Base-by-base conservation (phyloP, 352 stramenopile genomes). In the Pythium monospermum region DNA sequence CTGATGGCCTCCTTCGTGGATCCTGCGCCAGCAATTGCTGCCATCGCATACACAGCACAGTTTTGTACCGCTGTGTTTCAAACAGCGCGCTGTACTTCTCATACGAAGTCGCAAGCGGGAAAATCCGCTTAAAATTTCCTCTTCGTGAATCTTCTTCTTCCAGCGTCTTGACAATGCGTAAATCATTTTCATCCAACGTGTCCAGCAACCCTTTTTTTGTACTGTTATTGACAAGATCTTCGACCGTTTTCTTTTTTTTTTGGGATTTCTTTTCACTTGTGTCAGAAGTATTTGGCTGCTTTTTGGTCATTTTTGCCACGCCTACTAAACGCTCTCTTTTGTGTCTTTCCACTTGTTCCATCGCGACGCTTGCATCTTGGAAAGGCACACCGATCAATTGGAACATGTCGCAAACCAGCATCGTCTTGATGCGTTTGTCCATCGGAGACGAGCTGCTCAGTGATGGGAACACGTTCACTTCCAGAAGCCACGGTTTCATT, bases 401-500 rank as follows among this genome's bases (percentile, higher is more conserved):
- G 49, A 94, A 90, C 13, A 88, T 68, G 46, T 96, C 86, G 41
- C 83, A 82, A n/a, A 96, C 58, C 0, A 96, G 72, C 4, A 83
- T 73, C n/a, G 79, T 87, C 61, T 96, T 96, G 64, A 96, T 93
- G 28, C 71, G 78, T 40, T 91, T 91, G 61, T 96, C 86, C 66
- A 96, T 83, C 4, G 78, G 75, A 1, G 75, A 91, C 7, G 69
- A 87, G 38, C 83, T 90, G 48, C 75, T 95, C 8, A 97, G 73
- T 5, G 82, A 92, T 27, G 89, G 89, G 19, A 89, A 92, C 12
- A 96, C 76, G 49, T 97, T 97, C 21, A 97, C 86, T 50, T 97
- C 88, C 6, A 97, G 66, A n/a, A 97, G 55, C 69, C 83, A 91
- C 6, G 87, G 85, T 36, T 72, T 72, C 55, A 96, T 73, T 5